Evolutionary conservation across 78 protist genomes (phyloP).

Genomic region (Tieghemostelium lacteum): DNA sequence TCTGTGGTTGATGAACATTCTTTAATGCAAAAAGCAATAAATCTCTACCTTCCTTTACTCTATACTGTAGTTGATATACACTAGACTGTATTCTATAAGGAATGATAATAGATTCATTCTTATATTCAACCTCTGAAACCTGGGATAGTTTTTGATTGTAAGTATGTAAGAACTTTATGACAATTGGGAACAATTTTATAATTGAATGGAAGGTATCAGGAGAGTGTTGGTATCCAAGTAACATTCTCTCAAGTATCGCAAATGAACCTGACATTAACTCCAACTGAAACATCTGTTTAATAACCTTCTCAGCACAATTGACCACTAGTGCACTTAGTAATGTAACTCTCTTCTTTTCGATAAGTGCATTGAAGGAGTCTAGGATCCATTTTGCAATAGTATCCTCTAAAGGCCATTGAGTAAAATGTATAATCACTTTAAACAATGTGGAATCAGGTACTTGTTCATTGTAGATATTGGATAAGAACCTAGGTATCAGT

Average conservation of each 20-base stretch:
- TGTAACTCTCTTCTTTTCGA: neutral
- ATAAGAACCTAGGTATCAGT: neutral
- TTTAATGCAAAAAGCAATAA: slow-evolving; percentile 14
- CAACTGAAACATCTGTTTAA: slow-evolving; percentile 27
- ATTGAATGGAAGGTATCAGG: slow-evolving; percentile 53
- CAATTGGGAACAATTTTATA: slow-evolving; percentile 9
- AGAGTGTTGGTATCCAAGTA: slow-evolving; percentile 54
- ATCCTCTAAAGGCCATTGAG: neutral
- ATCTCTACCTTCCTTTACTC: slow-evolving; percentile 9
- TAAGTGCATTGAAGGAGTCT: slow-evolving; percentile 27
- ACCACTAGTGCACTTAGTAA: neutral
- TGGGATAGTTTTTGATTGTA: neutral
- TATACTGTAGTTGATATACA: neutral
- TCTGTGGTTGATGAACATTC: neutral
- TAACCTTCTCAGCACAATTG: neutral
- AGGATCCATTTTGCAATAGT: slow-evolving; percentile 33
- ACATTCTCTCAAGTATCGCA: slow-evolving; percentile 13
- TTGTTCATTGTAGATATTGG: neutral
- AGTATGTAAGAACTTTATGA: slow-evolving; percentile 1
- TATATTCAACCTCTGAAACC: neutral
- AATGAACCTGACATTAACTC: neutral
- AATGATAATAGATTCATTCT: neutral
- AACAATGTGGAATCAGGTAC: neutral
- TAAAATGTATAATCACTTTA: neutral
- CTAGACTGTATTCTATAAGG: neutral